phyloP scores from a whole-genome alignment of 2,329 filamentous ascomycete genomes.

The Setomelanomma holmii region DNA sequence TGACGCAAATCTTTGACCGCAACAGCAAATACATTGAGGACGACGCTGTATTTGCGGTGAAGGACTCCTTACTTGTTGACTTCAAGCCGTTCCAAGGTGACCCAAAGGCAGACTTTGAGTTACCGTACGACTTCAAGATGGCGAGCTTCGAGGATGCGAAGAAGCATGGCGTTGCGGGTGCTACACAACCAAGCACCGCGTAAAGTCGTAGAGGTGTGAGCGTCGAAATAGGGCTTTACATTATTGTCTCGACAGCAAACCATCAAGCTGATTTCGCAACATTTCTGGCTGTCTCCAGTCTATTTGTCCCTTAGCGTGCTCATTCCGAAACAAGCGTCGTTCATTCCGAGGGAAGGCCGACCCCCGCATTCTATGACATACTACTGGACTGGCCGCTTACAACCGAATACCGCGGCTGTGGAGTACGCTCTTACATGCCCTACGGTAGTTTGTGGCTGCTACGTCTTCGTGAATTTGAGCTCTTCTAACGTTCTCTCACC shows the following conservation, averaged over 20 bases:
- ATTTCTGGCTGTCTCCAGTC: too few species aligned
- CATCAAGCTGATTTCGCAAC: too few species aligned
- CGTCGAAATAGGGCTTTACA: conserved; percentile 2
- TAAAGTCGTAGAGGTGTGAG: too few species aligned
- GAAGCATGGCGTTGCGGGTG: conserved; percentile 31
- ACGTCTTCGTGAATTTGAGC: too few species aligned
- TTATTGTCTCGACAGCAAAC: not conserved
- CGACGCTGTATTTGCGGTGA: conserved; percentile 67
- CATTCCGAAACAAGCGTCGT: conserved; percentile 1
- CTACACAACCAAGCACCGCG: conserved; percentile 38
- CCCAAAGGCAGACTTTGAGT: conserved; percentile 60
- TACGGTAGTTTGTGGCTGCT: too few species aligned
- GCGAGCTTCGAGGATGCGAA: conserved; percentile 46
- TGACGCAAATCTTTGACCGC: conserved; percentile 79
- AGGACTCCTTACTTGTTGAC: conserved; percentile 65
- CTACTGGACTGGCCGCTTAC: conserved; percentile 18
- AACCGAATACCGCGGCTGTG: conserved; percentile 26
- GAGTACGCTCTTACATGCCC: conserved; percentile 12
- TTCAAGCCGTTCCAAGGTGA: conserved; percentile 62
- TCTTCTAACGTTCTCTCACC: too few species aligned
- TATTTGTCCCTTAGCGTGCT: not conserved
- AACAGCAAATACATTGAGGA: conserved; percentile 68
- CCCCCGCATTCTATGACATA: conserved; percentile 5
- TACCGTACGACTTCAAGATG: conserved; percentile 60
- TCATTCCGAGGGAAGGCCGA: conserved; percentile 11